phyloP scores from a whole-genome alignment of 2,329 filamentous ascomycete species.

The Clarireedia paspali region DNA sequence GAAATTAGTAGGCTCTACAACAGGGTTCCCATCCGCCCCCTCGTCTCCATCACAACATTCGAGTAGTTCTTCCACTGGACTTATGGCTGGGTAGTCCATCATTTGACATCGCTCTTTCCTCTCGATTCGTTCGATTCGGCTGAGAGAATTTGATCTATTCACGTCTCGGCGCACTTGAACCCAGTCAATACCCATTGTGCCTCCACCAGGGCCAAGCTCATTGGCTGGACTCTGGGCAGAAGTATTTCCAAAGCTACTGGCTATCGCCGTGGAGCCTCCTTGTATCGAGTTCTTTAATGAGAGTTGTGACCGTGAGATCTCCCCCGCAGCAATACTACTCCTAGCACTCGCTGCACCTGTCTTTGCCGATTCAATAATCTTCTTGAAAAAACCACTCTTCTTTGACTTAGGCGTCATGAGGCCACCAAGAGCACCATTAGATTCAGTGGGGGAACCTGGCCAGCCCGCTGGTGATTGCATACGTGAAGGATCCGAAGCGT shows the following conservation, averaged over 20 bases:
- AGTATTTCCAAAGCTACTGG: conserved; percentile 37
- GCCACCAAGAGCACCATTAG: conserved; percentile 68
- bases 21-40: conserved; percentile 72
- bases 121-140: conserved; percentile 78
- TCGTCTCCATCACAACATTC: conserved; percentile 86
- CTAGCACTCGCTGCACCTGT: conserved; percentile 86
- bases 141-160: conserved; percentile 89
- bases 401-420: conserved; percentile 68
- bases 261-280: conserved; percentile 39
- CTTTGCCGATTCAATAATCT: conserved; percentile 89
- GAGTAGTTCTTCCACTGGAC: conserved; percentile 82
- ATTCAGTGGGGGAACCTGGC: conserved; percentile 46
- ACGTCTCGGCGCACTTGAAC: conserved; percentile 96
- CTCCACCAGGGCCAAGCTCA: conserved; percentile 60
- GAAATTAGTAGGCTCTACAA: conserved; percentile 78
- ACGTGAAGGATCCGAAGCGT: conserved; percentile 45
- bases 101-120: conserved; percentile 85
- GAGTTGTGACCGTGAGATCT: conserved; percentile 32
- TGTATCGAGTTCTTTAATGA: conserved; percentile 20
- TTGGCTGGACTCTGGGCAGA: conserved; percentile 44
- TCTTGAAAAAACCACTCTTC: conserved; percentile 88
- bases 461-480: conserved; percentile 60
- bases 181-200: conserved; percentile 63
- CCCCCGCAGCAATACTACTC: conserved; percentile 69
- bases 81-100: conserved; percentile 83